Evolutionary conservation across 192 early-diverging fungal genomes (phyloP).

Genomic region (Coemansia erecta): DNA sequence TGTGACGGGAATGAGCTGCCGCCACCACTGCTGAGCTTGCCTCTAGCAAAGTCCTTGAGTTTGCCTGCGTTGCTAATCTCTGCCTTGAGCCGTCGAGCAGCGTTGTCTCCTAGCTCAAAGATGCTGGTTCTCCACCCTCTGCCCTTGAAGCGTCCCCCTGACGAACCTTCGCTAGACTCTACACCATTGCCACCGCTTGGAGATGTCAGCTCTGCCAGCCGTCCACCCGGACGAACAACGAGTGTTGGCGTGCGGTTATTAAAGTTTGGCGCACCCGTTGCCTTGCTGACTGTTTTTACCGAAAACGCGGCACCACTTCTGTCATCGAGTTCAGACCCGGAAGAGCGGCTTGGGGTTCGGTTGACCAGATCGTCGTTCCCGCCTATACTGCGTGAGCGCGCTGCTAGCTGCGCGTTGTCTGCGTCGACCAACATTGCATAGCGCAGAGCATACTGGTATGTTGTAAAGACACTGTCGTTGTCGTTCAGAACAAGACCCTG

Average conservation of each 20-base stretch:
- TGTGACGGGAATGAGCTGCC: constrained; percentile 1
- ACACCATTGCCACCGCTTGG: constrained; percentile 1
- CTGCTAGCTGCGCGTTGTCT: constrained; percentile 41
- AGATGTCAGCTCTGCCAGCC: not conserved
- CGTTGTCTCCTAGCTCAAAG: constrained; percentile 37
- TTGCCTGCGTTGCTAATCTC: constrained; percentile 27
- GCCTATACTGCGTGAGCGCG: constrained; percentile 27
- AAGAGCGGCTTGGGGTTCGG: constrained; percentile 4
- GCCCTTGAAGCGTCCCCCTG: constrained; percentile 6
- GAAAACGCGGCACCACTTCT: constrained; percentile 9
- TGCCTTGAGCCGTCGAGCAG: constrained; percentile 43
- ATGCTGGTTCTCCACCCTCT: constrained; percentile 42
- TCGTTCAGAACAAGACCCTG: no score
- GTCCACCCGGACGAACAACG: constrained; percentile 9
- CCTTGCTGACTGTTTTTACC: constrained; percentile 36
- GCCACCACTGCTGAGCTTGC: constrained; percentile 6
- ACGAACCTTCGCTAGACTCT: not conserved
- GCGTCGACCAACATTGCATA: constrained; percentile 51
- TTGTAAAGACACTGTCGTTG: constrained; percentile 23
- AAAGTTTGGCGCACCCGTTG: constrained; percentile 38
- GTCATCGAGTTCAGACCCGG: not conserved
- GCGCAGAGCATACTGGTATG: constrained; percentile 54
- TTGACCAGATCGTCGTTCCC: not conserved
- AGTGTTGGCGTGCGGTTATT: constrained; percentile 54
- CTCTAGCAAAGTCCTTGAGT: constrained; percentile 29